These are phyloP conservation scores for Xylaria castorea DNA, from an alignment of 495 filamentous ascomycete species.

Conservation along the genomic window DNA sequence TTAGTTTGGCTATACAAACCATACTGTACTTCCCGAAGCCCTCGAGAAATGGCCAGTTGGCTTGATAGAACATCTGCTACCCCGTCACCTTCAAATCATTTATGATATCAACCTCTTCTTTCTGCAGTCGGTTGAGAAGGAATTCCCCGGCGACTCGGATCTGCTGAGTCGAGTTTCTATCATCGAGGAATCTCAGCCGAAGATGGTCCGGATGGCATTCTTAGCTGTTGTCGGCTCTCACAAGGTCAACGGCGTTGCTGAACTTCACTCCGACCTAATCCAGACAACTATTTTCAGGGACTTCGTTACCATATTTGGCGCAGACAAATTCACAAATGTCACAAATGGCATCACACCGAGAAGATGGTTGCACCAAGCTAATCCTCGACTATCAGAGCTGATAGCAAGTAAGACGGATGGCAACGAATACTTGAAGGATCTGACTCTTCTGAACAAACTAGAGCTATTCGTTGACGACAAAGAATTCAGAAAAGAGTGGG, in stretches of 20 bases:
- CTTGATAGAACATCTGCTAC: slow-evolving; percentile 88
- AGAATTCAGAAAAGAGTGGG: slow-evolving; percentile 89
- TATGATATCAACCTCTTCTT: slow-evolving; percentile 98
- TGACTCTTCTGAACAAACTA: slow-evolving; percentile 82
- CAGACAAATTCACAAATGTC: slow-evolving; percentile 97
- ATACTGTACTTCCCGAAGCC: slow-evolving; percentile 96
- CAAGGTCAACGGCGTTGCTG: slow-evolving; percentile 98
- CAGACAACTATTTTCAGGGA: slow-evolving; percentile 99
- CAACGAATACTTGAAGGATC: slow-evolving; percentile 82
- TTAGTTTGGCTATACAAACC: slow-evolving; percentile 94
- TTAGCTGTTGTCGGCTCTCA: slow-evolving; percentile 96
- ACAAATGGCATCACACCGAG: slow-evolving; percentile 97
- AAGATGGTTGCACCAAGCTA: slow-evolving; percentile 97
- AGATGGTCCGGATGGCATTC: slow-evolving; percentile 97
- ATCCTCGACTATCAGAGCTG: slow-evolving; percentile 87
- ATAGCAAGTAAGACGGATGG: slow-evolving; percentile 89
- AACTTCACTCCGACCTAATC: slow-evolving; percentile 95
- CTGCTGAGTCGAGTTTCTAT: slow-evolving; percentile 86
- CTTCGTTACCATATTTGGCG: slow-evolving; percentile 91
- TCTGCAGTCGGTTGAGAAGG: slow-evolving; percentile 84
- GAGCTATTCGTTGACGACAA: slow-evolving; percentile 83
- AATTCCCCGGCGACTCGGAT: slow-evolving; percentile 88
- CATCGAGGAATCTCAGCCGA: slow-evolving; percentile 96
- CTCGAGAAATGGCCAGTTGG: slow-evolving; percentile 98
- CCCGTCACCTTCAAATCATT: slow-evolving; percentile 95